Percentiles rank a stretch among this genome's conserved stretches.
Conservation (phyloP, 345 rosid genomes). For the Gossypioides kirkii region DNA sequence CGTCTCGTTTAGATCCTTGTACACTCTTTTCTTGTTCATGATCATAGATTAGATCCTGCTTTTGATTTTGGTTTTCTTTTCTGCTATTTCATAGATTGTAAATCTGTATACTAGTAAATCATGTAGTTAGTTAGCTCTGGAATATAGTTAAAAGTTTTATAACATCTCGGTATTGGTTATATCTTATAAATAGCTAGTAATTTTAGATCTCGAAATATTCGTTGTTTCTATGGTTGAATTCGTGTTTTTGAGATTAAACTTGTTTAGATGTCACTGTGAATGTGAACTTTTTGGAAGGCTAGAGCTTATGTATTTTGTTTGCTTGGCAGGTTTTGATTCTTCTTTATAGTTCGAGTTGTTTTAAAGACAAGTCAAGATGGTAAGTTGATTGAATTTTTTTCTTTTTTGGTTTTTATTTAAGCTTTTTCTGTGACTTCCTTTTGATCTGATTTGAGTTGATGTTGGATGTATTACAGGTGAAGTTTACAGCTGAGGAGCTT, state of each 20-base stretch:
- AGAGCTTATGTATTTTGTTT: neutral
- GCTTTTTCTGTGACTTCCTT: neutral
- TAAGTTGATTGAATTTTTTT: neutral
- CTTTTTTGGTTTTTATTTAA: neutral
- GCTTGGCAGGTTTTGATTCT: neutral
- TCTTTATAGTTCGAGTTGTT: neutral
- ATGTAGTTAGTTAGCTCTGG: neutral
- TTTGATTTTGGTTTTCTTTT: neutral
- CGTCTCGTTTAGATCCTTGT: neutral
- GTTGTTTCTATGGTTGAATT: neutral
- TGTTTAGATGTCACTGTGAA: neutral
- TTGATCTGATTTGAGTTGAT: neutral
- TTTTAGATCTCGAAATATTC: neutral
- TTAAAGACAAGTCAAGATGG: neutral
- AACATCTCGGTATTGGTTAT: neutral
- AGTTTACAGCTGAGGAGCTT: conserved; percentile 54
- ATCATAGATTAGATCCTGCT: neutral
- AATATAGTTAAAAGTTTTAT: neutral
- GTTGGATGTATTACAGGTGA: conserved; percentile 33
- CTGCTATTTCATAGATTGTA: neutral
- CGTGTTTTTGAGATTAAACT: neutral
- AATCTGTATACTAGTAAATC: neutral
- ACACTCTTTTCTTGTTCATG: neutral
- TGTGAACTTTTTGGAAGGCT: neutral
- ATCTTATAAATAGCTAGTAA: neutral